These are phyloP conservation scores for Arthrobotrys musiformis DNA, from an alignment of 2,329 filamentous ascomycete genomes.

Conservation along the genomic window DNA sequence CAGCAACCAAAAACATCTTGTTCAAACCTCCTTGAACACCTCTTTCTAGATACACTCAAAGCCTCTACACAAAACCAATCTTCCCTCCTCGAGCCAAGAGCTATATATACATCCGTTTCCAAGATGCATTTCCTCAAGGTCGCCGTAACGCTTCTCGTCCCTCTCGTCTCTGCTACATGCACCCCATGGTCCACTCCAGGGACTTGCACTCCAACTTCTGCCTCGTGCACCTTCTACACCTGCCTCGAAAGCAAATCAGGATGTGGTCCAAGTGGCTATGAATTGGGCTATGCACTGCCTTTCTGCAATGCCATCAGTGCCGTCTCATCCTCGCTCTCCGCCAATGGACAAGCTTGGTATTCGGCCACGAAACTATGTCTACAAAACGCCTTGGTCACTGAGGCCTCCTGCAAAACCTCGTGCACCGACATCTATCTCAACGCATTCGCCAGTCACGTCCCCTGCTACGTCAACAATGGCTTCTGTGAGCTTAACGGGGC, in stretches of 20 bases:
- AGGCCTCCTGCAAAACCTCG: conserved; percentile 31
- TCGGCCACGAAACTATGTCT: conserved; percentile 36
- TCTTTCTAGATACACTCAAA: not conserved
- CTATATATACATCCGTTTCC: not conserved
- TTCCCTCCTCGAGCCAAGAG: not conserved
- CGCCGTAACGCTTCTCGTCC: not conserved
- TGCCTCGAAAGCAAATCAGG: conserved; percentile 25
- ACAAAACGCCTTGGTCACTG: conserved; percentile 32
- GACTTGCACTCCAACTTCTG: conserved; percentile 30
- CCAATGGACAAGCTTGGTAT: conserved; percentile 41
- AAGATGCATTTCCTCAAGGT: conserved; percentile 30
- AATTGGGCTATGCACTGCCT: conserved; percentile 31
- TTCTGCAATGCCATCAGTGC: conserved; percentile 38
- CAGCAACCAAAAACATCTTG: not conserved
- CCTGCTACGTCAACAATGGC: conserved; percentile 30
- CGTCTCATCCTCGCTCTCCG: conserved; percentile 10
- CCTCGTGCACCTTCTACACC: conserved; percentile 37
- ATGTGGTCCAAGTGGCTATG: conserved; percentile 28
- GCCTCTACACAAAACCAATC: not conserved
- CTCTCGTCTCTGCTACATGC: conserved; percentile 25
- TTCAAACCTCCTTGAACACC: not conserved
- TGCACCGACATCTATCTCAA: conserved; percentile 36
- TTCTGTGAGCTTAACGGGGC: conserved; percentile 20
- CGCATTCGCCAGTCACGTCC: conserved; percentile 43
- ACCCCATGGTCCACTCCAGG: conserved; percentile 34